Evolutionary conservation across 305 asterid species (phyloP).

Genomic region (Rubia peregrina): DNA sequence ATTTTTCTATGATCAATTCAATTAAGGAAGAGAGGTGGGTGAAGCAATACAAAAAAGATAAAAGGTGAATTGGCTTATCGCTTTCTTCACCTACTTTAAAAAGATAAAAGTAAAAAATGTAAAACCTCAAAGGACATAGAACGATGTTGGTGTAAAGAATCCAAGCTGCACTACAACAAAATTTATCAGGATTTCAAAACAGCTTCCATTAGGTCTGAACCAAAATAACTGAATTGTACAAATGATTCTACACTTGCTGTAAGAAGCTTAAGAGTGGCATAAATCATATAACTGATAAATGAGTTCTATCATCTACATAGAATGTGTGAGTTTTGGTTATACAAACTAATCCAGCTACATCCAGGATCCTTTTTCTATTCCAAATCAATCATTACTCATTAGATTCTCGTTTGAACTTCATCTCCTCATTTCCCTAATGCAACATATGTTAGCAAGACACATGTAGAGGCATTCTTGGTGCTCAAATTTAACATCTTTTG

Average conservation of each 20-base stretch:
- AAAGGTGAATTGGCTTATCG: too few species aligned
- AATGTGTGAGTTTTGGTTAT: conserved; percentile 38
- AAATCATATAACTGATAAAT: conserved; percentile 32
- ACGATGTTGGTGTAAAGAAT: too few species aligned
- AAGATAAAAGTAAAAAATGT: too few species aligned
- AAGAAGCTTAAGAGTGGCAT: conserved; percentile 37
- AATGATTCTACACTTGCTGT: conserved; percentile 22
- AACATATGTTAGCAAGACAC: conserved; percentile 61
- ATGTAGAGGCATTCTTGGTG: conserved; percentile 35
- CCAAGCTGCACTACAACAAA: too few species aligned
- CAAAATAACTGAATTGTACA: background rate
- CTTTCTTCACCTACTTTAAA: too few species aligned
- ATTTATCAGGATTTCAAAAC: background rate
- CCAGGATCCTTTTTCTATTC: conserved; percentile 63
- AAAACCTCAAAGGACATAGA: too few species aligned
- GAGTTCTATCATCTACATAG: conserved; percentile 37
- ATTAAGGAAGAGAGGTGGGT: too few species aligned
- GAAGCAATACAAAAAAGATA: too few species aligned
- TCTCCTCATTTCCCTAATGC: conserved; percentile 55
- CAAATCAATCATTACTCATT: conserved; percentile 24
- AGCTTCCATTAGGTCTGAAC: background rate
- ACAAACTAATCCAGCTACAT: conserved; percentile 71
- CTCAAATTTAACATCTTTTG: conserved; percentile 37
- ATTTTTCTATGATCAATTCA: too few species aligned
- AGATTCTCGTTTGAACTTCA: conserved; percentile 40